A percentile compares a stretch with the other conserved stretches of the same genome.
phyloP scores from a whole-genome alignment of 352 stramenopile genomes.

The Phytophthora chlamydospora region DNA sequence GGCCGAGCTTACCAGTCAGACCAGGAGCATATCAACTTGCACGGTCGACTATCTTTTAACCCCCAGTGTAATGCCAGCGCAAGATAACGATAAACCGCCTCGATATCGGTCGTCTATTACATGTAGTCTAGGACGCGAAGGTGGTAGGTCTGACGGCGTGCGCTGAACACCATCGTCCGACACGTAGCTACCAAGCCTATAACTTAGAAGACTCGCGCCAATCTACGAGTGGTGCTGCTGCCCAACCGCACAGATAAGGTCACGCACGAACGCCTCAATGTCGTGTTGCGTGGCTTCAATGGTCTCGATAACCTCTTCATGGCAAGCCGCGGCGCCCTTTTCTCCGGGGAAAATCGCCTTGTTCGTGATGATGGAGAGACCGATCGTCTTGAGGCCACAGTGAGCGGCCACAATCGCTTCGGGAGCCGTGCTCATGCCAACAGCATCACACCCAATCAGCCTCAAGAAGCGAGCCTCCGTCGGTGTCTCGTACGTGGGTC shows the following conservation, averaged over 20 bases:
- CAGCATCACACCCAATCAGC: conserved; percentile 88
- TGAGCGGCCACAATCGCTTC: conserved; percentile 95
- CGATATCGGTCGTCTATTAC: too few relatives aligned
- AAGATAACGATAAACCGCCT: too few relatives aligned
- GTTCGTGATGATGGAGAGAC: conserved; percentile 96
- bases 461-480: conserved; percentile 92
- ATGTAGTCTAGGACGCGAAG: too few relatives aligned
- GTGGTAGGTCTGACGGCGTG: not conserved
- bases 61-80: too few relatives aligned
- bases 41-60: too few relatives aligned
- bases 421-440: conserved; percentile 96
- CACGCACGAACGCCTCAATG: conserved; percentile 21
- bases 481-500: conserved; percentile 95
- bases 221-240: conserved; percentile 2
- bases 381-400: conserved; percentile 93
- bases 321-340: conserved; percentile 72
- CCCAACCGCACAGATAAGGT: conserved; percentile 11
- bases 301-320: conserved; percentile 94
- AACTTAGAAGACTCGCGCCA: not conserved
- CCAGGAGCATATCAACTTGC: too few relatives aligned
- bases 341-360: conserved; percentile 80
- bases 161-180: not conserved
- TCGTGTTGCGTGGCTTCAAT: conserved; percentile 51
- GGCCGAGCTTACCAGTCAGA: too few relatives aligned
- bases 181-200: not conserved